phyloP scores from a whole-genome alignment of 2,329 filamentous ascomycete species.

The Fusarium circinatum region DNA sequence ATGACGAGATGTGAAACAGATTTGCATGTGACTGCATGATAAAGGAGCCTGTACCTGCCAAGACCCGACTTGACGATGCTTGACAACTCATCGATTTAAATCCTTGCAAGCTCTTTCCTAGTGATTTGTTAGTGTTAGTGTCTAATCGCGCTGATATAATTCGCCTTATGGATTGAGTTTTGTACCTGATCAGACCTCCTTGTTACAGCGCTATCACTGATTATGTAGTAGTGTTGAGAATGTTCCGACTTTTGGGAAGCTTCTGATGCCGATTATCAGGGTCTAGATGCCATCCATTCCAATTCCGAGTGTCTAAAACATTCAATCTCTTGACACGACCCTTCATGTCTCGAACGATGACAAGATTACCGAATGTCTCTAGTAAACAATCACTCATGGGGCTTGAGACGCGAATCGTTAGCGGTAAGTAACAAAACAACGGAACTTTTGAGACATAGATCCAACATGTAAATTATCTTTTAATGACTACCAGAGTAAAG shows the following conservation, averaged over 20 bases:
- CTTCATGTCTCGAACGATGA: not conserved
- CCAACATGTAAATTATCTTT: not conserved
- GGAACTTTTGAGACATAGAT: conserved; percentile 1
- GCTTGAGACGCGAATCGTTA: not conserved
- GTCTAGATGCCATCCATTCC: not conserved
- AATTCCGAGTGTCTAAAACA: conserved; percentile 24
- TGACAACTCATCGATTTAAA: conserved; percentile 1
- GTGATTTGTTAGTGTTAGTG: not conserved
- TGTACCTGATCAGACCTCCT: not conserved
- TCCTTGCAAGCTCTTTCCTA: not conserved
- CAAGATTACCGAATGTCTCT: not conserved
- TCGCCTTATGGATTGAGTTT: not conserved
- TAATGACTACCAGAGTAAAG: not conserved
- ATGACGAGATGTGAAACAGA: conserved; percentile 37
- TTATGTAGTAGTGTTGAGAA: not conserved
- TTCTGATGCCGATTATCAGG: not conserved
- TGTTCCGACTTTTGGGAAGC: not conserved
- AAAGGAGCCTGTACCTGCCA: conserved; percentile 19
- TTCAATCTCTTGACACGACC: conserved; percentile 1
- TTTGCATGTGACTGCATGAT: conserved; percentile 41
- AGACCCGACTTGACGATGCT: not conserved
- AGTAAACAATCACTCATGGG: not conserved
- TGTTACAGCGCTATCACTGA: not conserved
- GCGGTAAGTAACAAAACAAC: not conserved
- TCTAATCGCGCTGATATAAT: not conserved